A percentile compares a stretch with the other conserved stretches of the same genome.
Evolutionary conservation across 2,329 filamentous ascomycete species (phyloP).

Genomic region (Diaporthe caulivora): DNA sequence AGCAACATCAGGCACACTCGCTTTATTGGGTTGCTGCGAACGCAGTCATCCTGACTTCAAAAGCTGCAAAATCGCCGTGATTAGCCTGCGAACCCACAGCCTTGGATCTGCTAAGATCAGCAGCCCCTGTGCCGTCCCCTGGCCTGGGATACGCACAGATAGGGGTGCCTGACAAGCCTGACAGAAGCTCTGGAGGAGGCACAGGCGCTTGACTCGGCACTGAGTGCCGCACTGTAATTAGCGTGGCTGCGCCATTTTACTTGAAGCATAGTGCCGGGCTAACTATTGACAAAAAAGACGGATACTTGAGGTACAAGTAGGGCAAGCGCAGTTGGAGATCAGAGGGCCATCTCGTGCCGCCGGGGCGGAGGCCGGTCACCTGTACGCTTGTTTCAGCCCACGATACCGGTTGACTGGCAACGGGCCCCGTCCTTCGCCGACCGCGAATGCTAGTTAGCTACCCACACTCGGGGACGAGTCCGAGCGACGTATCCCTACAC

Average conservation of each 20-base stretch:
- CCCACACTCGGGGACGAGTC: constrained; percentile 18
- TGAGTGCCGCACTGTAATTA: not conserved
- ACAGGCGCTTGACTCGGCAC: constrained; percentile 16
- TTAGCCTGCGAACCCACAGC: not conserved
- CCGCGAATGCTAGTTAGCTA: not conserved
- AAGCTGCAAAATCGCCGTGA: not conserved
- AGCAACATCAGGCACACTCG: not conserved
- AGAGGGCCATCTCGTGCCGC: constrained; percentile 1
- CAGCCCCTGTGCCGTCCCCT: not conserved
- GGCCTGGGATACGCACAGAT: not conserved
- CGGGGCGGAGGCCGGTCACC: not conserved
- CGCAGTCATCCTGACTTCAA: not conserved
- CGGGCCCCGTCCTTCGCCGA: not conserved
- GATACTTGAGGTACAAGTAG: not conserved
- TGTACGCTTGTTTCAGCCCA: constrained; percentile 20
- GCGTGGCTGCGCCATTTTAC: constrained; percentile 18
- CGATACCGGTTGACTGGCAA: constrained; percentile 6
- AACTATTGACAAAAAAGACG: constrained; percentile 13
- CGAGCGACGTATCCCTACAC: constrained; percentile 3
- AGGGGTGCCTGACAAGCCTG: constrained; percentile 8
- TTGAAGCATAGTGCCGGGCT: constrained; percentile 1
- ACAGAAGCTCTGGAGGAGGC: not conserved
- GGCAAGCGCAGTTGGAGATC: not conserved
- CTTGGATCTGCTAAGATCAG: not conserved
- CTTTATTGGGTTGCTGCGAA: not conserved